Evolutionary conservation across 164 flowering plant species (phyloP).

Genomic region (Berberis vulgaris): DNA sequence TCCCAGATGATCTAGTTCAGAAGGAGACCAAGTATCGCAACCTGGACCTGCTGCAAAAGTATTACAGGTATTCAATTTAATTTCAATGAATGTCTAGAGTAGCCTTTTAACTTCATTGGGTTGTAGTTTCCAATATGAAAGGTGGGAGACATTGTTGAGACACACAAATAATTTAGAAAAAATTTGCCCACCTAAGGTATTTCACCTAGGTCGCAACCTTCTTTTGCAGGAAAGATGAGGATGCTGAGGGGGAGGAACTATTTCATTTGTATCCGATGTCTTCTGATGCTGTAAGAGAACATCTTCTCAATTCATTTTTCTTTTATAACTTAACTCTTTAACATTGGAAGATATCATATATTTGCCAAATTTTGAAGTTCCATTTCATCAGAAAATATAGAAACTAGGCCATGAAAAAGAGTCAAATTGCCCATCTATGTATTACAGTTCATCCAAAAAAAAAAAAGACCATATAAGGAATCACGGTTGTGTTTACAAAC

Average conservation of each 20-base stretch:
- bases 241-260: no score
- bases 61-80: no score
- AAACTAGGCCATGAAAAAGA: no score
- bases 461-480: not conserved
- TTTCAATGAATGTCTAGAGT: no score
- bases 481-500: not conserved
- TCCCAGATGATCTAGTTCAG: conserved; percentile 41
- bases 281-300: no score
- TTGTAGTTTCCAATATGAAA: conserved; percentile 1
- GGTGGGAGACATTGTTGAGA: conserved; percentile 6
- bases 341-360: not conserved
- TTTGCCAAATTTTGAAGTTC: not conserved
- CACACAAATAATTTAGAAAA: no score
- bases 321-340: conserved; percentile 29
- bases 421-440: not conserved
- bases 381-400: not conserved
- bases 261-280: no score
- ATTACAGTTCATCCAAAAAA: not conserved
- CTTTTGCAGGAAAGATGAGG: no score
- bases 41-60: not conserved
- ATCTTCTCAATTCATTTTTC: conserved; percentile 41
- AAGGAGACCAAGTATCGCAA: conserved; percentile 51
- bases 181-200: no score
- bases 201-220: no score
- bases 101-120: no score